A percentile compares a stretch with the other conserved stretches of the same genome.
Evolutionary conservation across 495 filamentous ascomycete genomes (phyloP).

Genomic region (Aspergillus ellipticus): DNA sequence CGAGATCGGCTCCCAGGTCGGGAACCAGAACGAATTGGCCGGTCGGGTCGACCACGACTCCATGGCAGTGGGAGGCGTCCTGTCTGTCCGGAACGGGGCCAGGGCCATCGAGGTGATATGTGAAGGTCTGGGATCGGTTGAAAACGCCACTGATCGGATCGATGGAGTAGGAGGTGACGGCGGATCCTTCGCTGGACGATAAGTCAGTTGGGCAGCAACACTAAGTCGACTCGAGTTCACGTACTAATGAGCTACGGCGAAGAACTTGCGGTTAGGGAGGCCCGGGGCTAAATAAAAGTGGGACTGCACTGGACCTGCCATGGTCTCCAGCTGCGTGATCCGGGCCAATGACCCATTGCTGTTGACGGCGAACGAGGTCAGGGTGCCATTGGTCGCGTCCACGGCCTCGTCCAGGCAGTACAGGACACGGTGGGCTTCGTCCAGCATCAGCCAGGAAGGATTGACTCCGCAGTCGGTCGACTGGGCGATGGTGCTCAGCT

Average conservation of each 20-base stretch:
- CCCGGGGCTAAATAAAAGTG: constrained; percentile 13
- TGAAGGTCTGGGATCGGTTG: constrained; percentile 39
- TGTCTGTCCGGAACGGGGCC: constrained; percentile 49
- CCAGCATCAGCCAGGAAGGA: constrained; percentile 23
- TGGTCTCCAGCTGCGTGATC: constrained; percentile 10
- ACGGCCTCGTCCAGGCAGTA: constrained; percentile 22
- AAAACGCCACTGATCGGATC: constrained; percentile 11
- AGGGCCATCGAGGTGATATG: constrained; percentile 41
- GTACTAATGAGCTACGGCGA: constrained; percentile 33
- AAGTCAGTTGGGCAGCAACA: background rate
- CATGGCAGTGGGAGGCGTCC: constrained; percentile 59
- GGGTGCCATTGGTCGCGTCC: constrained; percentile 15
- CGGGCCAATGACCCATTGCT: constrained; percentile 13
- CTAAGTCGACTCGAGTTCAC: constrained; percentile 9
- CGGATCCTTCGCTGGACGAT: constrained; percentile 11
- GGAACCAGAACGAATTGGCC: constrained; percentile 56
- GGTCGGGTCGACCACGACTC: constrained; percentile 59
- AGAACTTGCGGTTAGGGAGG: constrained; percentile 10
- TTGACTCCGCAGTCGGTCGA: constrained; percentile 16
- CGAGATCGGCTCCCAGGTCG: constrained; percentile 61
- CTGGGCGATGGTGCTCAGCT: constrained; percentile 9
- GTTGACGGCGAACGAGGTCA: constrained; percentile 15
- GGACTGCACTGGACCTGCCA: constrained; percentile 19
- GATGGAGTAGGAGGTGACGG: constrained; percentile 18
- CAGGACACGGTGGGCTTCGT: constrained; percentile 8